Evolutionary conservation across 495 filamentous ascomycete species (phyloP).

Genomic region (Hypoxylon fragiforme): DNA sequence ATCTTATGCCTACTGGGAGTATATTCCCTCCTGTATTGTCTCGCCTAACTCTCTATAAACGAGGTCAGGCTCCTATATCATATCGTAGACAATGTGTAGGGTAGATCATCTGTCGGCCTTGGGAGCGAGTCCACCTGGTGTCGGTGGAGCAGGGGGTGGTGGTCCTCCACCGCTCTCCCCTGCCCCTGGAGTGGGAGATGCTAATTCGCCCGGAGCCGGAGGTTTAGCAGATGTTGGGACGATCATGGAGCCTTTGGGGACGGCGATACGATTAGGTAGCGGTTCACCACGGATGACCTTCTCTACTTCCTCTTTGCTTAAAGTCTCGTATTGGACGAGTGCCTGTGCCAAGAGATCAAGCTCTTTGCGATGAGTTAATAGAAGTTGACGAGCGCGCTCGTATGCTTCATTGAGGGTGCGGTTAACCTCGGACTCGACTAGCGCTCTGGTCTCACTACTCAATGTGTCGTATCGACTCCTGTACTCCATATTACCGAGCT

Average conservation of each 20-base stretch:
- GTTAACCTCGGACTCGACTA: slow-evolving; percentile 86
- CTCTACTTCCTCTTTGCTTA: slow-evolving; percentile 85
- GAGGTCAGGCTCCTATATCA: too few species aligned
- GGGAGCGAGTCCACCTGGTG: slow-evolving; percentile 22
- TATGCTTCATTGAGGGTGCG: slow-evolving; percentile 81
- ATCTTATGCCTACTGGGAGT: neutral
- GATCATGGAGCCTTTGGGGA: slow-evolving; percentile 53
- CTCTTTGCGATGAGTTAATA: slow-evolving; percentile 73
- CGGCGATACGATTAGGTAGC: slow-evolving; percentile 56
- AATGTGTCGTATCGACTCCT: slow-evolving; percentile 74
- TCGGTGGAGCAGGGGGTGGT: slow-evolving; percentile 27
- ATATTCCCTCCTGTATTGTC: neutral
- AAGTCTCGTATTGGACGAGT: slow-evolving; percentile 89
- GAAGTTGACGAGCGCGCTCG: slow-evolving; percentile 69
- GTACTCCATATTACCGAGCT: slow-evolving; percentile 88
- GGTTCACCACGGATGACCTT: slow-evolving; percentile 85
- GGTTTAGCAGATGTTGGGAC: slow-evolving; percentile 43
- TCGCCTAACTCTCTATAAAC: neutral
- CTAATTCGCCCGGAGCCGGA: slow-evolving; percentile 30
- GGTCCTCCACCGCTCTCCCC: slow-evolving; percentile 21
- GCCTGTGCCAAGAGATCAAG: slow-evolving; percentile 85
- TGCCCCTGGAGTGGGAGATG: slow-evolving; percentile 27
- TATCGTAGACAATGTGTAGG: neutral
- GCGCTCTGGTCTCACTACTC: slow-evolving; percentile 78
- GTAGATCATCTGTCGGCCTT: slow-evolving; percentile 8